Base-by-base conservation (phyloP, 768 basidiomycete species). In the Macrolepiota fuliginosa region DNA sequence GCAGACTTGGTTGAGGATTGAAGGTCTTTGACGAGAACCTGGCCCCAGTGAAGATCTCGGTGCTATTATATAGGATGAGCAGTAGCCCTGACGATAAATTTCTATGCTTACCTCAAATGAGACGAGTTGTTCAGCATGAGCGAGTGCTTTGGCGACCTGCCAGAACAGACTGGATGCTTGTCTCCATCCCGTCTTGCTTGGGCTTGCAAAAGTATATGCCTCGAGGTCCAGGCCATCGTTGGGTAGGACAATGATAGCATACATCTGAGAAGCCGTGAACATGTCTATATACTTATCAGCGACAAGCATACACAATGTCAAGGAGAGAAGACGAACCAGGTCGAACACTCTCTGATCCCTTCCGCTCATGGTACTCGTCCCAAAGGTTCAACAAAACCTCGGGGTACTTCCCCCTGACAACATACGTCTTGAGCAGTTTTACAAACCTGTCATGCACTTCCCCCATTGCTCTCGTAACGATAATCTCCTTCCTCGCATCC, bases 41-140 rank as follows among this genome's bases (percentile, higher is more conserved):
- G 97, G 22, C 97, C 97, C 86, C 93, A 94, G 68, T 99, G 97
- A n/a, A 99, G 84, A 73, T 99, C 97, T 35, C 97, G 94, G 74
- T 99, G 97, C 96, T 99, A 56, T n/a, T 3, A 27, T 32, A n/a
- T 11, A n/a, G n/a, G 11, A 13, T 49, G 10, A 49, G 15, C 25
- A 10, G 12, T n/a, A 12, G 22, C 10, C 12, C 6, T 12, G 24
- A 6, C 22, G 24, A 19, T 13, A 10, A 49, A 49, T 12, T 24
- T 54, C 39, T 2, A 42, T 46, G 66, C 83, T 59, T 64, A 97
- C 96, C 85, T 99, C 97, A 61, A 99, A 98, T 12, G 84, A 80
- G 13, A 89, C 86, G 53, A 89, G 75, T 37, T 83, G 80, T 70
- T 99, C 97, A 1, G 94, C 97, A 47, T 84, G 81, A 0, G 85